These are phyloP conservation scores for Yamadazyma aaseri DNA, from an alignment of 1,139 yeast species.

Conservation along the genomic window DNA sequence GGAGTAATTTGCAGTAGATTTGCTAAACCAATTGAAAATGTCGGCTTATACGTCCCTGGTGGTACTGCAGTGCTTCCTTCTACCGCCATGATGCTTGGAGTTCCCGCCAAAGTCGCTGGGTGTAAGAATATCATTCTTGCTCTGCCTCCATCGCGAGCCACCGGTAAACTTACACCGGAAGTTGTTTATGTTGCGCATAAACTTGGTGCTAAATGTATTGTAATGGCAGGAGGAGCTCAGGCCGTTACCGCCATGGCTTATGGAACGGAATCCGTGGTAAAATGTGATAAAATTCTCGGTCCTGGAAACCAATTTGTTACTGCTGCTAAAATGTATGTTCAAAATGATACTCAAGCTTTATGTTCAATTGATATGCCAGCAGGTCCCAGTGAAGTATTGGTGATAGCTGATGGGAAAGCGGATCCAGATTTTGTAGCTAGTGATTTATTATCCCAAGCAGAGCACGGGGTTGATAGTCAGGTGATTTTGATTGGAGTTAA, in stretches of 20 bases:
- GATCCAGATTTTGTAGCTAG: constrained; percentile 96
- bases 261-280: constrained; percentile 89
- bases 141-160: constrained; percentile 91
- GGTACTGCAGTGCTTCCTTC: constrained; percentile 98
- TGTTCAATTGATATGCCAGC: constrained; percentile 99
- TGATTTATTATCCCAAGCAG: constrained; percentile 95
- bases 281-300: constrained; percentile 95
- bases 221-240: constrained; percentile 98
- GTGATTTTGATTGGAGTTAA: constrained; percentile 86
- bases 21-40: constrained; percentile 90
- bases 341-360: constrained; percentile 90
- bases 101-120: constrained; percentile 98
- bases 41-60: constrained; percentile 96
- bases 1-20: constrained; percentile 94
- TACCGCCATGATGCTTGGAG: constrained; percentile 97
- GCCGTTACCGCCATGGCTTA: constrained; percentile 99
- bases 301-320: constrained; percentile 99
- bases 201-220: constrained; percentile 85
- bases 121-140: constrained; percentile 93
- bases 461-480: constrained; percentile 97
- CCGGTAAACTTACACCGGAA: constrained; percentile 93
- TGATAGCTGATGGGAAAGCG: constrained; percentile 81
- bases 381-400: constrained; percentile 97
- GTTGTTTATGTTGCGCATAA: constrained; percentile 97
- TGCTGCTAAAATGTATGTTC: constrained; percentile 97